phyloP scores from a whole-genome alignment of 805 yeast genomes.

The Teunomyces panamensis region DNA sequence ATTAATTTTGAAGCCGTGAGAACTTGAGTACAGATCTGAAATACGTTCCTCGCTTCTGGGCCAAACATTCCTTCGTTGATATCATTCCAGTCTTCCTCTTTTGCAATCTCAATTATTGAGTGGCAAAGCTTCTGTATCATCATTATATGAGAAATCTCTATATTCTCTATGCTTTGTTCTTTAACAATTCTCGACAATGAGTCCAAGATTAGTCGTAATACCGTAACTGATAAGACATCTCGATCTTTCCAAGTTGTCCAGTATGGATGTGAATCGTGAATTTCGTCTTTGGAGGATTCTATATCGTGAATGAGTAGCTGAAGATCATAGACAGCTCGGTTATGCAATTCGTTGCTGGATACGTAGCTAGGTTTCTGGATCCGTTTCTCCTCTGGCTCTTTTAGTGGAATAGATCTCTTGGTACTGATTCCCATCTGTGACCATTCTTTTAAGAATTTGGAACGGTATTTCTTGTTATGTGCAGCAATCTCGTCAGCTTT shows the following conservation, averaged over 20 bases:
- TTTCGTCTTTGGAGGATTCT: constrained; percentile 3
- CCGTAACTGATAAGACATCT: not conserved
- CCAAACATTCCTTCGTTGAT: constrained; percentile 5
- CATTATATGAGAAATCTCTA: constrained; percentile 14
- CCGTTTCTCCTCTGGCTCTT: not conserved
- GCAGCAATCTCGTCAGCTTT: constrained; percentile 10
- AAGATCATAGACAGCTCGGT: constrained; percentile 2
- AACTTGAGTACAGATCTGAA: constrained; percentile 11
- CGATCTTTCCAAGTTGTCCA: constrained; percentile 2
- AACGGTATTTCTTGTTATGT: constrained; percentile 17
- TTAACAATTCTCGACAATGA: constrained; percentile 25
- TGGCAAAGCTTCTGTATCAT: constrained; percentile 25
- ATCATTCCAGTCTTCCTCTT: constrained; percentile 16
- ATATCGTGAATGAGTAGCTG: constrained; percentile 2
- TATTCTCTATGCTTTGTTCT: constrained; percentile 10
- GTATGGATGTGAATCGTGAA: constrained; percentile 19
- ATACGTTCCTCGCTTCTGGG: not conserved
- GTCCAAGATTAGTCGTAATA: constrained; percentile 16
- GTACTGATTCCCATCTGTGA: constrained; percentile 5
- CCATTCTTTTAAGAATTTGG: constrained; percentile 17
- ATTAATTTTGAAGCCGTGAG: constrained; percentile 32
- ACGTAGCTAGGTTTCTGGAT: constrained; percentile 7
- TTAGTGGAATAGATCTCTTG: not conserved
- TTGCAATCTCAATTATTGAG: constrained; percentile 20
- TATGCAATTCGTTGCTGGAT: constrained; percentile 3